These are phyloP conservation scores for Przewalskia tangutica DNA, from an alignment of 257 asterid genomes.

Conservation along the genomic window DNA sequence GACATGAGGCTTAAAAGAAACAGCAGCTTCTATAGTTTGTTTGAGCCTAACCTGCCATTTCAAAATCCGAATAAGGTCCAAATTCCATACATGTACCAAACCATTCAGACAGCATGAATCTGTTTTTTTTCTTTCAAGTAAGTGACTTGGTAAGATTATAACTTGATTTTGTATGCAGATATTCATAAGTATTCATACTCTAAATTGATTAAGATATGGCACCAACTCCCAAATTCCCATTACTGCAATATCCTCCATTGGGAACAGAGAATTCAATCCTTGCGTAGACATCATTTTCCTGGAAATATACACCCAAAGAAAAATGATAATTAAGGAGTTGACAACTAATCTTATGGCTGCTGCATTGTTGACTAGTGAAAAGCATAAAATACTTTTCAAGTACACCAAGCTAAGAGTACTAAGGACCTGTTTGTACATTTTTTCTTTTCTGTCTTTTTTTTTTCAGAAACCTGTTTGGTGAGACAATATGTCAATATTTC, in stretches of 20 bases:
- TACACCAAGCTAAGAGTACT: neutral
- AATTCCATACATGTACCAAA: neutral
- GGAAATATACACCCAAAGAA: slow-evolving; percentile 3
- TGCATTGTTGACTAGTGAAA: neutral
- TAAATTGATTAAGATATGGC: slow-evolving; percentile 72
- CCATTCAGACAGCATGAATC: neutral
- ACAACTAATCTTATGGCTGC: neutral
- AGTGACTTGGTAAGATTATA: neutral
- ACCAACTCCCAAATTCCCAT: slow-evolving; percentile 95
- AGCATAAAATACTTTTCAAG: neutral
- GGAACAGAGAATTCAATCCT: slow-evolving; percentile 59
- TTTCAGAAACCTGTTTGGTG: no score
- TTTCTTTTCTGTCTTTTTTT: no score
- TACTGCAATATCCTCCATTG: slow-evolving; percentile 84
- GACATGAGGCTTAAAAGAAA: slow-evolving; percentile 67
- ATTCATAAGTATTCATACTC: slow-evolving; percentile 28
- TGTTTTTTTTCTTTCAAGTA: neutral
- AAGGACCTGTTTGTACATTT: no score
- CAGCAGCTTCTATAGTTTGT: slow-evolving; percentile 63
- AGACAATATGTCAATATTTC: no score
- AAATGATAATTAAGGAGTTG: slow-evolving; percentile 1
- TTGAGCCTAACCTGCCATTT: slow-evolving; percentile 49
- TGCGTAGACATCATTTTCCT: slow-evolving; percentile 66
- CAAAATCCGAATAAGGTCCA: slow-evolving; percentile 10
- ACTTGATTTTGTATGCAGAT: neutral